Conservation (phyloP, 306 rosid genomes). For the Trifolium pratense region DNA sequence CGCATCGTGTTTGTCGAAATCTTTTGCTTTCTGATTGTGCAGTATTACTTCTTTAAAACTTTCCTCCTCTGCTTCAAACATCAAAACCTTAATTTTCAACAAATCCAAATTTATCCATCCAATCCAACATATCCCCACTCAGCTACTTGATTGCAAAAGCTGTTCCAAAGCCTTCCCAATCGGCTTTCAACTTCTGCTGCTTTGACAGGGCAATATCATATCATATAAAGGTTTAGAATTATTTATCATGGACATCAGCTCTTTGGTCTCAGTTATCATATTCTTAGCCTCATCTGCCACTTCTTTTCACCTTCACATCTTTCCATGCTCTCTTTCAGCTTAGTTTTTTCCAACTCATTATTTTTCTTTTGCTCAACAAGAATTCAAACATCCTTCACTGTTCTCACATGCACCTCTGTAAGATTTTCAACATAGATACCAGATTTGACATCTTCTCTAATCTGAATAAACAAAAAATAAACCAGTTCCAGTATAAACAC, state of each 20-base stretch:
- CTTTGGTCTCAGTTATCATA: constrained; percentile 16
- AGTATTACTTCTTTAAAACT: too few species aligned
- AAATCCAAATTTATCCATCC: too few species aligned
- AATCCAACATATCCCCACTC: too few species aligned
- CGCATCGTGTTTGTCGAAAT: too few species aligned
- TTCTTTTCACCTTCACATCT: constrained; percentile 21
- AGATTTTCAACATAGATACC: constrained; percentile 94
- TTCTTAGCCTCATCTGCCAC: constrained; percentile 34
- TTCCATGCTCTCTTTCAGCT: constrained; percentile 25
- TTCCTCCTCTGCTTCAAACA: too few species aligned
- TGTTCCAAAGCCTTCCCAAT: constrained; percentile 38
- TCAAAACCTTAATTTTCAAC: too few species aligned
- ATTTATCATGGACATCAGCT: constrained; percentile 12
- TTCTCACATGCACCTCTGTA: constrained; percentile 68
- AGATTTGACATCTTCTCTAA: constrained; percentile 93
- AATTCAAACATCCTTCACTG: constrained; percentile 75
- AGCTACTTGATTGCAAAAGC: not conserved
- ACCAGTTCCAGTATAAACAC: constrained; percentile 13
- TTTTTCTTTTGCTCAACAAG: constrained; percentile 11
- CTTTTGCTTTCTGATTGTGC: too few species aligned
- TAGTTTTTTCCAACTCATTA: constrained; percentile 4
- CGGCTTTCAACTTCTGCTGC: constrained; percentile 33
- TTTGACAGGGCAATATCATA: constrained; percentile 5
- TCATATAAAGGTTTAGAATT: constrained; percentile 4
- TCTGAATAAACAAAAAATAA: constrained; percentile 50